Conservation (phyloP, 495 filamentous ascomycete species). For the Podospora comata region DNA sequence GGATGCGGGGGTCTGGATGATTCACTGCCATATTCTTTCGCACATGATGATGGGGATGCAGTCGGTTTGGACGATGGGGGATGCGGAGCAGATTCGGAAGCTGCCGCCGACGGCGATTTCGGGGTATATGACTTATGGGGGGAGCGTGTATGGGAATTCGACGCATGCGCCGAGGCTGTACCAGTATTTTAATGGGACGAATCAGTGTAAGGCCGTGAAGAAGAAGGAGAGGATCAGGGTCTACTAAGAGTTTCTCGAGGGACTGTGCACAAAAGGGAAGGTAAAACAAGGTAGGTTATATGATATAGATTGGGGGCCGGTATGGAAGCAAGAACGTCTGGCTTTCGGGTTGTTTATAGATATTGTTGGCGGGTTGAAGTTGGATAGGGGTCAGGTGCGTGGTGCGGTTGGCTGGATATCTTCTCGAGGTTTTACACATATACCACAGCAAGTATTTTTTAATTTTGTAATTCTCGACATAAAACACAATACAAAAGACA, state of each 20-base stretch:
- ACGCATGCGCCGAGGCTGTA: slow-evolving; percentile 37
- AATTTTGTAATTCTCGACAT: neutral
- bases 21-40: slow-evolving; percentile 56
- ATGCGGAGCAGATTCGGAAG: slow-evolving; percentile 40
- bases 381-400: neutral
- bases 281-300: neutral
- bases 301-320: neutral
- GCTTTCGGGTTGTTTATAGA: neutral
- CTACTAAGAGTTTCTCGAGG: neutral
- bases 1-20: slow-evolving; percentile 59
- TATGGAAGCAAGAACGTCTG: neutral
- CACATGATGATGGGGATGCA: slow-evolving; percentile 49
- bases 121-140: slow-evolving; percentile 50
- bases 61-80: slow-evolving; percentile 49
- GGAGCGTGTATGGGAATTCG: slow-evolving; percentile 49
- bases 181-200: slow-evolving; percentile 24
- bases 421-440: neutral
- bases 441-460: no score
- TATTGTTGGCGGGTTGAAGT: neutral
- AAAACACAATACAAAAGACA: neutral
- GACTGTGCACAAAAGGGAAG: neutral
- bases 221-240: neutral
- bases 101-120: slow-evolving; percentile 34
- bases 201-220: slow-evolving; percentile 16
- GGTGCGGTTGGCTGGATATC: neutral